phyloP scores from a whole-genome alignment of 306 rosid genomes.

The Acacia confusa region DNA sequence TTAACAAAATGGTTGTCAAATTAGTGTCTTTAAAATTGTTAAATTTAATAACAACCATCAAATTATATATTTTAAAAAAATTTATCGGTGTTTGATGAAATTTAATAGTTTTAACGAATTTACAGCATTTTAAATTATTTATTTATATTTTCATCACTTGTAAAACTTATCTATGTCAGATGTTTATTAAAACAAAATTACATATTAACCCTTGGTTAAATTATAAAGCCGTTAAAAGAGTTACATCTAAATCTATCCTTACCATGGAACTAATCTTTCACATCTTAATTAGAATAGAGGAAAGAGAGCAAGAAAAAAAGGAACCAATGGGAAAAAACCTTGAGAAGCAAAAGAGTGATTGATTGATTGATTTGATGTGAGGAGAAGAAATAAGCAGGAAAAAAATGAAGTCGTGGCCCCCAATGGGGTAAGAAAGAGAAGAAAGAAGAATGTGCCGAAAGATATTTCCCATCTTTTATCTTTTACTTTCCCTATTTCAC shows the following conservation, averaged over 20 bases:
- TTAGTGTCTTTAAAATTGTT: too few species aligned
- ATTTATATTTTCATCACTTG: fast-evolving
- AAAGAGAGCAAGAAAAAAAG: too few species aligned
- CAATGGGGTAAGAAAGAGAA: slow-evolving; percentile 34
- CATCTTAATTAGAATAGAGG: too few species aligned
- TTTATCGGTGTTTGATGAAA: too few species aligned
- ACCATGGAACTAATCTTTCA: neutral
- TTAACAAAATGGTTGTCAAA: too few species aligned
- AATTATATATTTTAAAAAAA: too few species aligned
- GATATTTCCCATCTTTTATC: slow-evolving; percentile 23
- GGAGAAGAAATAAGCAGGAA: too few species aligned
- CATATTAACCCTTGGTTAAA: too few species aligned
- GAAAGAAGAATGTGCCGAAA: slow-evolving; percentile 40
- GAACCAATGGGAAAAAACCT: neutral
- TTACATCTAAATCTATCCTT: neutral
- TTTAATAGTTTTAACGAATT: too few species aligned
- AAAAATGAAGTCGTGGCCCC: slow-evolving; percentile 46
- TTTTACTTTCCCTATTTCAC: slow-evolving; percentile 44
- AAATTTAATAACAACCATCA: too few species aligned
- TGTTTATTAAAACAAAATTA: fast-evolving
- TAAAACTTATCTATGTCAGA: too few species aligned
- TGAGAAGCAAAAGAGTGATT: slow-evolving; percentile 37
- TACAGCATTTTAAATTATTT: too few species aligned
- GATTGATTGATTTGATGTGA: slow-evolving; percentile 34
- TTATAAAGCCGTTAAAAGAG: neutral